Evolutionary conservation across 106 monocot genomes (phyloP), one percentile per base, ranked within the genome.

Genomic region (Acanthochlamys bracteata): DNA sequence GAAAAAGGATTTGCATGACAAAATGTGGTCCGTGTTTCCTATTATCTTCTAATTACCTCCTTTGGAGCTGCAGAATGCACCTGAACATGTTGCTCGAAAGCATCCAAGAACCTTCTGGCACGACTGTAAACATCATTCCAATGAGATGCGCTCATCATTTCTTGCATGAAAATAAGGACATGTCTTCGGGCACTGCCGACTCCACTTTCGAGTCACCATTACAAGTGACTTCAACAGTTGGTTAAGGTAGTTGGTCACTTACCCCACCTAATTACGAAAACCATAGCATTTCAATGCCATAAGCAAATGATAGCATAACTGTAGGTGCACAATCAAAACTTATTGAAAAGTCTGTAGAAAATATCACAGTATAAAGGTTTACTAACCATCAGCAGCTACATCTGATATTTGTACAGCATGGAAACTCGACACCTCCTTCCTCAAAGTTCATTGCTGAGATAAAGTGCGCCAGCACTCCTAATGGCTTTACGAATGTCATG

Each of bases 401-500:
- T 67, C 63, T 71, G 66, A 56, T 66, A 45, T 46, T 24, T 46
- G 25, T 25, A 46, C 26, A 49, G 73, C 23, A 24, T 24, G 52
- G 25, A 62, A 19, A n/a, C 17, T 20, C 0, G 57, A 39, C 16
- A 67, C 53, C 64, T 71, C 74, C 61, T 63, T 65, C 58, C 59
- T 69, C 11, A 24, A 66, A 71, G 80, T 73, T n/a, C 71, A 72
- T 83, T 80, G 39, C 80, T 64, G 10, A 90, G 79, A 66, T 77
- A 83, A 53, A 90, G 80, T 52, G 75, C 72, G 66, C 75, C 71
- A 41, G 86, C 86, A 80, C 80, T 83, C 57, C 78, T 80, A 42
- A 86, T 90, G 43, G 90, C 90, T 69, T 90, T 86, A 76, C 86
- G 83, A 66, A 90, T 83, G 21, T 78, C 80, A 57, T 78, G 41